Conservation (phyloP, 2,329 filamentous ascomycete genomes). For the Helotiales sp. region DNA sequence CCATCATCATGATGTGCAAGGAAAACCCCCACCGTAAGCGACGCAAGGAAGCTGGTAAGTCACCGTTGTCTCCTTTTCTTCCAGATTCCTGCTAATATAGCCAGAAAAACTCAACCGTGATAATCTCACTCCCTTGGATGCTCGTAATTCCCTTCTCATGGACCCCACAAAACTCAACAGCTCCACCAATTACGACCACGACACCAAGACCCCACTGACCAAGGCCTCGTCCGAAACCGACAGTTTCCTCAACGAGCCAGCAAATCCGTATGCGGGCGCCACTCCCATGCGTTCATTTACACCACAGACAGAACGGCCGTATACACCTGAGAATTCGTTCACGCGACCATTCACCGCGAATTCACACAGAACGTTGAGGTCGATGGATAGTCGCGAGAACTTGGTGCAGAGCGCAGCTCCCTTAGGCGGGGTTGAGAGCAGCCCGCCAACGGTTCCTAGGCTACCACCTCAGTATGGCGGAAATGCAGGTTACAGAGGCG, state of each 20-base stretch:
- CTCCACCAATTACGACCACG: conserved; percentile 19
- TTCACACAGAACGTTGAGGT: conserved; percentile 10
- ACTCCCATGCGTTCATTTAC: conserved; percentile 22
- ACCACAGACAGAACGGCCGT: conserved; percentile 1
- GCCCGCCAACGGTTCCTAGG: conserved; percentile 16
- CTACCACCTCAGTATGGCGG: conserved; percentile 18
- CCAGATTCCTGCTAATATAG: background rate
- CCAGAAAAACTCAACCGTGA: conserved; percentile 77
- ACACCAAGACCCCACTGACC: conserved; percentile 23
- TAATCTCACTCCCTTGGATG: conserved; percentile 81
- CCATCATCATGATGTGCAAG: conserved; percentile 77
- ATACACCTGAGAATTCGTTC: background rate
- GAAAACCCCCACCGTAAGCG: conserved; percentile 88
- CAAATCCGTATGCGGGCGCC: conserved; percentile 30
- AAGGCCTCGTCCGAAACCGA: conserved; percentile 21
- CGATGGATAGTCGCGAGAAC: conserved; percentile 23
- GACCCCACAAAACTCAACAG: conserved; percentile 26
- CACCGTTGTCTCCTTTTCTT: conserved; percentile 13
- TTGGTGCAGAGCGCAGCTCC: conserved; percentile 28
- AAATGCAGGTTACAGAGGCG: conserved; percentile 26
- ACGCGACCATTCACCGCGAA: conserved; percentile 2
- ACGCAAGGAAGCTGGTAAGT: conserved; percentile 86
- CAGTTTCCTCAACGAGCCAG: conserved; percentile 32
- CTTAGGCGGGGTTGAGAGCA: conserved; percentile 22
- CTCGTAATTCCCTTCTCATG: conserved; percentile 76